These are phyloP conservation scores for Fraxinus anomala DNA, from an alignment of 257 asterid genomes.

Conservation along the genomic window DNA sequence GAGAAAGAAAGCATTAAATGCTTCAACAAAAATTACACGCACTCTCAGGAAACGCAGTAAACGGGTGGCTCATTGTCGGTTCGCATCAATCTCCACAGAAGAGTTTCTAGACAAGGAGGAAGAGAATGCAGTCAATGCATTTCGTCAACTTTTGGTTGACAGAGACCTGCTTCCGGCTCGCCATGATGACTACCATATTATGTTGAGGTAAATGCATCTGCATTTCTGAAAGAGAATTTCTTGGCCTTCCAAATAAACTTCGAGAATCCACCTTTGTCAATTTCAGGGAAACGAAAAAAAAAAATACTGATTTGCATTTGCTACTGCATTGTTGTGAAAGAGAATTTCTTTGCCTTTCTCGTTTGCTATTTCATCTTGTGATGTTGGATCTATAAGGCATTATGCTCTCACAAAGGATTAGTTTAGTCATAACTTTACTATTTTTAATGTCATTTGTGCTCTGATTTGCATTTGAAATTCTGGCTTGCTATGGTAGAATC, in stretches of 20 bases:
- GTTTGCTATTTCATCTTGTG: conserved; percentile 11
- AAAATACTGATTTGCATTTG: neutral
- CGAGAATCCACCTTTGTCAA: neutral
- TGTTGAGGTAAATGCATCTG: conserved; percentile 64
- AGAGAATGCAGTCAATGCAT: conserved; percentile 65
- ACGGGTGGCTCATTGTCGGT: conserved; percentile 65
- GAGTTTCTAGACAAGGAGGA: conserved; percentile 79
- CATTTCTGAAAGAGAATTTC: conserved; percentile 8
- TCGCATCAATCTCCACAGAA: conserved; percentile 70
- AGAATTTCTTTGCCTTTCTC: neutral
- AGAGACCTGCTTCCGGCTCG: conserved; percentile 71
- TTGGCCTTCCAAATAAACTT: neutral
- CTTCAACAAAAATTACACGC: conserved; percentile 42
- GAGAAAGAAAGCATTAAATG: conserved; percentile 44
- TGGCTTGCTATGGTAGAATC: conserved; percentile 1
- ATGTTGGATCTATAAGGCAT: neutral
- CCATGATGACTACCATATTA: conserved; percentile 84
- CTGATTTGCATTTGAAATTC: neutral
- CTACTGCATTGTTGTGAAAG: conserved; percentile 1
- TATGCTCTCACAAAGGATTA: neutral
- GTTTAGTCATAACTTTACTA: neutral
- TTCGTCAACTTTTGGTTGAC: conserved; percentile 67
- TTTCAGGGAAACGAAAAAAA: neutral
- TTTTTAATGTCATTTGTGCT: neutral
- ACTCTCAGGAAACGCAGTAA: conserved; percentile 45